Evolutionary conservation across 306 rosid genomes (phyloP), one percentile per base, ranked within the genome.

Genomic region (Clitoria ternatea): DNA sequence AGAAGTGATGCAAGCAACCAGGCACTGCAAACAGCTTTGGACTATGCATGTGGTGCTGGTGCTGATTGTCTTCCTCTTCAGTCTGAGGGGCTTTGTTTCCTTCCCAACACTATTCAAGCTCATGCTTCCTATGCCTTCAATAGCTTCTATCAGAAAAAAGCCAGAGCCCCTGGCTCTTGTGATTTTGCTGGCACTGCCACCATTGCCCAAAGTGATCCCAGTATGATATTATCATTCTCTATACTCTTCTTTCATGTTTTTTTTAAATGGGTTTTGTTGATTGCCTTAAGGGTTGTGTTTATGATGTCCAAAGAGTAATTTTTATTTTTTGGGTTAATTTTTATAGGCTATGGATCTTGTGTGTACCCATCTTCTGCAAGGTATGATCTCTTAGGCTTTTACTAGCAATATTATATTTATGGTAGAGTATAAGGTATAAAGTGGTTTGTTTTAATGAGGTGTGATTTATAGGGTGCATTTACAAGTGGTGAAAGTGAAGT

Each of bases 261-360:
- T 1, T 59, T 3, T 30, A 8, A 12, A n/a, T 5, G n/a, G 19
- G 33, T 53, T 20, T n/a, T n/a, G n/a, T n/a, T n/a, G n/a, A n/a
- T n/a, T n/a, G n/a, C n/a, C n/a, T n/a, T n/a, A n/a, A n/a, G n/a
- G n/a, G n/a, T n/a, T n/a, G n/a, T n/a, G n/a, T n/a, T n/a, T n/a
- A n/a, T n/a, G n/a, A n/a, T n/a, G n/a, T n/a, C n/a, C n/a, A n/a
- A n/a, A 27, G 1, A 27, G 50, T 39, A 3, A 6, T 66, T 13
- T 50, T 3, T 56, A 39, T 9, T 24, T 22, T 12, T 30, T 13
- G 0, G 7, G 3, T 12, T 14, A 1, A 8, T 40, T 19, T 23
- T 12, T 80, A 32, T 47, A 95, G 99, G 99, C 75, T 95, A 91
- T 77, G 99, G 99, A 87, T 95, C 99, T 87, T 95, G 99, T 53